These are phyloP conservation scores for Podospora sp. DNA, from an alignment of 495 filamentous ascomycete genomes.

Conservation along the genomic window DNA sequence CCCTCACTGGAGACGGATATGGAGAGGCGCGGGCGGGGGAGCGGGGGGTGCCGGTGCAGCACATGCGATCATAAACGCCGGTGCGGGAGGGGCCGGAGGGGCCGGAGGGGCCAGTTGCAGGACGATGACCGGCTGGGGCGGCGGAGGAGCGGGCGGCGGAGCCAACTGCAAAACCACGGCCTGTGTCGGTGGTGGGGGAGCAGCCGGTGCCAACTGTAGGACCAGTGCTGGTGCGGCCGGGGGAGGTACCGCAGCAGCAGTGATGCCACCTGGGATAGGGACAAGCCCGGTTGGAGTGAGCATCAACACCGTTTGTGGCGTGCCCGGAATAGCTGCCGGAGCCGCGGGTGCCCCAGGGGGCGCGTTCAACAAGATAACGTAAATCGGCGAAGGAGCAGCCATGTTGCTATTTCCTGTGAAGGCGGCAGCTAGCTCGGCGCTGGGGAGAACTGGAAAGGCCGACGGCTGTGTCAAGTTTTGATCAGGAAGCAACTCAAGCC, in stretches of 20 bases:
- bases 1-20: background rate
- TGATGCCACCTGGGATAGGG: background rate
- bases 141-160: constrained; percentile 19
- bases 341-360: background rate
- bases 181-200: constrained; percentile 12
- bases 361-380: background rate
- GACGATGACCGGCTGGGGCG: background rate
- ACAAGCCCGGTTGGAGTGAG: background rate
- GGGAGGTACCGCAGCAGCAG: background rate
- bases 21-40: background rate
- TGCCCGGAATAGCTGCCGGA: background rate
- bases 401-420: background rate
- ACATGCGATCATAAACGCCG: background rate
- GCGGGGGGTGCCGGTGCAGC: background rate
- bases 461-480: background rate
- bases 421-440: background rate
- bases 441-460: background rate
- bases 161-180: background rate
- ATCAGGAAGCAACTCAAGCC: background rate
- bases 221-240: background rate
- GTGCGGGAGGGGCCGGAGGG: constrained; percentile 16
- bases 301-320: background rate
- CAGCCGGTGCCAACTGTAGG: constrained; percentile 4
- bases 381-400: background rate
- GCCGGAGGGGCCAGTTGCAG: constrained; percentile 5